These are phyloP conservation scores for Physaria fendleri DNA, from an alignment of 345 rosid genomes.

Conservation along the genomic window DNA sequence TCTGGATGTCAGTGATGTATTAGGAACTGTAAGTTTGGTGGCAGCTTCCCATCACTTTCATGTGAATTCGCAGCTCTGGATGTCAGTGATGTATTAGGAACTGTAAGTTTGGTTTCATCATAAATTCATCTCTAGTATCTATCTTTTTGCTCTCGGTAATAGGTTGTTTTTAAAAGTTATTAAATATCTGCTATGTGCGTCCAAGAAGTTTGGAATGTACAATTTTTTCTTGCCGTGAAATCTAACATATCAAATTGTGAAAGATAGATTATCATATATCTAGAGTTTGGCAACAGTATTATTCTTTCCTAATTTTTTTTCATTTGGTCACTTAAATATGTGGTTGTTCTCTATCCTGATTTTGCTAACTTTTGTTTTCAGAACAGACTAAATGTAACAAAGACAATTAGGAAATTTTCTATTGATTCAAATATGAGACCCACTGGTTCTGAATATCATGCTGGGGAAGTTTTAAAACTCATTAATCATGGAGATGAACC, in stretches of 20 bases:
- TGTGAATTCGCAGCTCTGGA: slow-evolving; percentile 97
- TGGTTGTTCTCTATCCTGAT: slow-evolving; percentile 13
- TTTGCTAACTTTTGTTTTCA: slow-evolving; percentile 40
- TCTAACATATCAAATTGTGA: not conserved
- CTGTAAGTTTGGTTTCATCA: no score
- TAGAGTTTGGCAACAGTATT: not conserved
- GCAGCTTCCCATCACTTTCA: no score
- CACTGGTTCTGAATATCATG: slow-evolving; percentile 82
- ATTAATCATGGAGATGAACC: slow-evolving; percentile 84
- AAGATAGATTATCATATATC: not conserved
- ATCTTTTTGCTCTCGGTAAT: no score
- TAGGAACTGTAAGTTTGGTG: no score
- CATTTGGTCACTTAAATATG: not conserved
- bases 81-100: slow-evolving; percentile 92
- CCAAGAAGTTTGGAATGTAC: not conserved
- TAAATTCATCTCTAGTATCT: no score
- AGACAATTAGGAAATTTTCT: slow-evolving; percentile 85
- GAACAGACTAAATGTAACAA: slow-evolving; percentile 97
- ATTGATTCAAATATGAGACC: slow-evolving; percentile 72
- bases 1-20: slow-evolving; percentile 82
- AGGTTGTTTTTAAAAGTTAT: no score
- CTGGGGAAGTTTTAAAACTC: slow-evolving; percentile 44
- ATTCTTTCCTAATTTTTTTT: not conserved
- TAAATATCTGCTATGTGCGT: not conserved
- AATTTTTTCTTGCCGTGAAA: not conserved